Evolutionary conservation across 1,284 basidiomycete species (phyloP), one percentile per base, ranked within the genome.

Genomic region (Cryptococcus amylolentus): DNA sequence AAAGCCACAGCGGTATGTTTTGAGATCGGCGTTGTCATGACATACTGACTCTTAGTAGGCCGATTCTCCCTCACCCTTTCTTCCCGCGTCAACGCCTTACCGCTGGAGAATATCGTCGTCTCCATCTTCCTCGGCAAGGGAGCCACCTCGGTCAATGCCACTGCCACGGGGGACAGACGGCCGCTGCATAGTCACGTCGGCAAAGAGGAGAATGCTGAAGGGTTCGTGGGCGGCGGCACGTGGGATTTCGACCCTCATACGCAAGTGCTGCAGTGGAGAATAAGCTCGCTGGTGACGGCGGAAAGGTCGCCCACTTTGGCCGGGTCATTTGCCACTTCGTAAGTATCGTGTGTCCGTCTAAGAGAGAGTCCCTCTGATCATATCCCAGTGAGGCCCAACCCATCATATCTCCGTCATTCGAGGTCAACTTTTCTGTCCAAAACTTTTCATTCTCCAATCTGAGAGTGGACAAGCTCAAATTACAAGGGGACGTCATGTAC

Each of bases 381-480:
- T 18, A 45, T 8, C 18, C 7, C 38, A 70, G 68, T 7, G 64
- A 67, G 10, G 40, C 49, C 14, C 61, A 61, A 54, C 84, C 49
- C 72, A 80, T 60, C 82, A 88, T 52, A 80, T 72, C 89, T 10
- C 87, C 84, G 46, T 86, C 88, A 0, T 81, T 95, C 56, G 82
- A 84, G 52, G 80, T 91, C 37, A 78, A 77, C 9, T 96, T 90
- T 75, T 82, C 84, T 43, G 83, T 92, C 37, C 81, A 85, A 23
- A 84, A 87, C 44, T 81, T 88, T 69, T 86, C 85, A 40, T 88
- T 88, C 71, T 91, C 90, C 2, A 82, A 86, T 8, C 78, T 96
- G 52, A 88, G 88, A 61, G 86, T 96, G 3, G 88, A 91, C 59
- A 86, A 91, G 64, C 82, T 97, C 55, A 89, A 87, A 70, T 79